Evolutionary conservation across 352 stramenopile species (phyloP), one percentile per base, ranked within the genome.

Genomic region (Phytophthora crassamura): DNA sequence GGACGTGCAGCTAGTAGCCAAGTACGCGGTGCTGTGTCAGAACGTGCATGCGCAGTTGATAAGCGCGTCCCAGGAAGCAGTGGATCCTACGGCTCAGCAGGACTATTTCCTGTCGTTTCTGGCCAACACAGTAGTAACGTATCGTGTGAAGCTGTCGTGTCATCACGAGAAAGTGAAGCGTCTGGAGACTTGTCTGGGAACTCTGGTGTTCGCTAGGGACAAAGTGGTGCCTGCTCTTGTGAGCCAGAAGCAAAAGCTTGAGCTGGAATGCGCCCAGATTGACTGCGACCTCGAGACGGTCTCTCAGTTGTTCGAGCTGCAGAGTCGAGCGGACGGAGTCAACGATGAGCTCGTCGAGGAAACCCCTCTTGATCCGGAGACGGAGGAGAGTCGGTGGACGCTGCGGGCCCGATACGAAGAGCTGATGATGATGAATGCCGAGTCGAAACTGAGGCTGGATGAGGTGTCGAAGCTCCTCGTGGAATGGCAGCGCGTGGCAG

Each of bases 91-190:
- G 6, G 61, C 59, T 32, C 59, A 74, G 18, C 22, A 75, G 10
- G 34, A 67, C 20, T 73, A 67, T 34, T 67, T 67, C 6, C 15
- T 75, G 7, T 75, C 70, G 5, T 78, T 78, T 8, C 54, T 72
- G 36, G 15, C 53, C 0, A 75, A 78, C 33, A 15, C 64, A 6
- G 36, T 43, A 0, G 34, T 55, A n/a, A 39, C 30, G 20, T 74
- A 63, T 51, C 35, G 10, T 5, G 10, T 18, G 3, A 61, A 38
- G 20, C 10, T 59, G 3, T 2, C 40, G 5, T 39, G 16, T 7
- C 66, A 25, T 11, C 33, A 40, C 32, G n/a, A 51, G 32, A 57
- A 52, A 20, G n/a, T 67, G 8, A 11, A n/a, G 0, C 53, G 53
- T 4, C 53, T 70, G n/a, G 36, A 59, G 32, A 54, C 20, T 54